Percentiles rank a stretch among this genome's conserved stretches.
Conservation (phyloP, 352 stramenopile species). For the Phytophthora agathidicida region DNA sequence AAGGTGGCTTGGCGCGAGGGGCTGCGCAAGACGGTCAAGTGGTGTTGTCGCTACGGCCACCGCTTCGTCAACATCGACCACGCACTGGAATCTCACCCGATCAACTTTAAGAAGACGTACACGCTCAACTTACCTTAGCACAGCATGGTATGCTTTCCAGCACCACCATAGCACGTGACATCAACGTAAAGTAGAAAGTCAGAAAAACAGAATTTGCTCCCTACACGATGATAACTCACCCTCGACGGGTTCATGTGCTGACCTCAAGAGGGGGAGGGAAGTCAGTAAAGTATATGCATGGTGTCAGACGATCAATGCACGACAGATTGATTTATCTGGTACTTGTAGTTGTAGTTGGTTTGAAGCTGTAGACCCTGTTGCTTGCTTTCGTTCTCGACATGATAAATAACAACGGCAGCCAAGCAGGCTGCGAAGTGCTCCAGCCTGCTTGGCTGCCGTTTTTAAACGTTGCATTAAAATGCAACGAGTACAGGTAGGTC, state of each 20-base stretch:
- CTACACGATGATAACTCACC: too few relatives aligned
- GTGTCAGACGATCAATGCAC: slow-evolving; percentile 9
- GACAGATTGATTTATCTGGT: slow-evolving; percentile 21
- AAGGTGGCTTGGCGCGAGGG: slow-evolving; percentile 93
- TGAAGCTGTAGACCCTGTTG: slow-evolving; percentile 9
- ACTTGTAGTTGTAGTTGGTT: slow-evolving; percentile 6
- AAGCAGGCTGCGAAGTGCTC: too few relatives aligned
- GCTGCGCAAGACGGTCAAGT: slow-evolving; percentile 91
- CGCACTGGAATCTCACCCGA: slow-evolving; percentile 79
- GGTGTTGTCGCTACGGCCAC: slow-evolving; percentile 80
- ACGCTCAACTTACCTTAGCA: slow-evolving; percentile 37
- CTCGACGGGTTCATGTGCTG: slow-evolving; percentile 2
- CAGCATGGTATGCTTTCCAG: too few relatives aligned
- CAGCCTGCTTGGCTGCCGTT: too few relatives aligned
- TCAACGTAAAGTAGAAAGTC: slow-evolving; percentile 22
- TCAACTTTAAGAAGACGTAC: slow-evolving; percentile 79
- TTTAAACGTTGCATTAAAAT: too few relatives aligned
- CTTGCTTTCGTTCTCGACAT: slow-evolving; percentile 29
- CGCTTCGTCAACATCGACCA: slow-evolving; percentile 89
- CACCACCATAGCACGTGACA: slow-evolving; percentile 4
- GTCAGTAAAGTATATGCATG: slow-evolving; percentile 17
- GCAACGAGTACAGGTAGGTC: too few relatives aligned
- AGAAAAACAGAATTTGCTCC: too few relatives aligned
- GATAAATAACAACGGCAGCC: too few relatives aligned
- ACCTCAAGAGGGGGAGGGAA: not conserved